phyloP scores from a whole-genome alignment of 345 rosid species.

The Heritiera fomes region DNA sequence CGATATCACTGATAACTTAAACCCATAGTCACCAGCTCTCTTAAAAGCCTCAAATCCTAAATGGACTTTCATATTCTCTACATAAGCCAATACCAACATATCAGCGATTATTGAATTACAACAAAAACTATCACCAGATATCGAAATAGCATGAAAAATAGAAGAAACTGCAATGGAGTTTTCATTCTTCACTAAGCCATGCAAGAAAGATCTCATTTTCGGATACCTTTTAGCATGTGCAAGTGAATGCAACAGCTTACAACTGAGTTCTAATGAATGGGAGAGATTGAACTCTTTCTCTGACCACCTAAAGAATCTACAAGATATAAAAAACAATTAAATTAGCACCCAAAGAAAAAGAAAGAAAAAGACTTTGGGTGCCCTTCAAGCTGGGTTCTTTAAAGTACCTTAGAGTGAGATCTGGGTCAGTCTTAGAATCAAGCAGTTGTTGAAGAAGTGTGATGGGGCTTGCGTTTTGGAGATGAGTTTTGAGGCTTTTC shows the following conservation, averaged over 20 bases:
- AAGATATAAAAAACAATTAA: not conserved
- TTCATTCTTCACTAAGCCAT: slow-evolving; percentile 48
- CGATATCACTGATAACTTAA: slow-evolving; percentile 58
- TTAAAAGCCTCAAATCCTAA: slow-evolving; percentile 68
- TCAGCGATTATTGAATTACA: slow-evolving; percentile 57
- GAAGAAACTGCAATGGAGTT: slow-evolving; percentile 45
- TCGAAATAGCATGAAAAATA: slow-evolving; percentile 58
- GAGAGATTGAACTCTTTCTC: slow-evolving; percentile 39
- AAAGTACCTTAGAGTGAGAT: slow-evolving; percentile 42
- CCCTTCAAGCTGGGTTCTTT: not conserved
- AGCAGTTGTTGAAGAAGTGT: slow-evolving; percentile 47
- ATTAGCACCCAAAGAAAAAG: not conserved
- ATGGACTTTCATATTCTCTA: slow-evolving; percentile 42
- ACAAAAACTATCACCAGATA: slow-evolving; percentile 49
- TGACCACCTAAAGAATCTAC: slow-evolving; percentile 59
- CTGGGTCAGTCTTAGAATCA: slow-evolving; percentile 53
- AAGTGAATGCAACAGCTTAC: slow-evolving; percentile 49
- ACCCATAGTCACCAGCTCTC: slow-evolving; percentile 74
- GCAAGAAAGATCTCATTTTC: slow-evolving; percentile 65
- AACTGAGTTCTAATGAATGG: slow-evolving; percentile 46
- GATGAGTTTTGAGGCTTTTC: slow-evolving; percentile 48
- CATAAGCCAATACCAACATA: slow-evolving; percentile 67
- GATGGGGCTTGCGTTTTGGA: slow-evolving; percentile 37
- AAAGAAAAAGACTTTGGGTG: not conserved
- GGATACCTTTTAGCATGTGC: slow-evolving; percentile 50